These are phyloP conservation scores for Aspergillus egyptiacus DNA, from an alignment of 495 filamentous ascomycete genomes.

Conservation along the genomic window DNA sequence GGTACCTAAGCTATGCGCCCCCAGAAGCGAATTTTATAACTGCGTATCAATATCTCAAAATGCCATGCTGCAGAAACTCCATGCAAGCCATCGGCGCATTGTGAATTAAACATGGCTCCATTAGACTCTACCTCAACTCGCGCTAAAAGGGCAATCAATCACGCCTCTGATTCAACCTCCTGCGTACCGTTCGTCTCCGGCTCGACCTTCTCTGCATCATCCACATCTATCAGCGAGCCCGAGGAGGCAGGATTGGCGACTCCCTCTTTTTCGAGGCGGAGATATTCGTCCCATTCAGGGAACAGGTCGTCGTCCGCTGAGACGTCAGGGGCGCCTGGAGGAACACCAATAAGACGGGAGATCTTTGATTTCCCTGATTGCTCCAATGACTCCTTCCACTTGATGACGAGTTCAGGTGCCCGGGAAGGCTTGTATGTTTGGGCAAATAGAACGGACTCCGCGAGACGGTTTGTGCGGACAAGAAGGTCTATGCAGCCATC, in stretches of 20 bases:
- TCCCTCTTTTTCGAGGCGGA: constrained; percentile 71
- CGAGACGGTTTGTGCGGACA: constrained; percentile 64
- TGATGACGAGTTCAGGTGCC: constrained; percentile 57
- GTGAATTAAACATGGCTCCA: constrained; percentile 4
- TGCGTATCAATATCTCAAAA: constrained; percentile 4
- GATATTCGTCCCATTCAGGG: constrained; percentile 89
- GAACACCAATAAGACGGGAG: constrained; percentile 74
- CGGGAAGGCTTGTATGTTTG: constrained; percentile 89
- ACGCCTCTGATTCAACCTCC: constrained; percentile 27
- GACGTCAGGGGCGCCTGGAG: constrained; percentile 48
- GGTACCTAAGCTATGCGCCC: neutral
- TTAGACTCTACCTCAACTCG: neutral
- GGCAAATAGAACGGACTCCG: constrained; percentile 84
- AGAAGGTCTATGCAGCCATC: constrained; percentile 78
- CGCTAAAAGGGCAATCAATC: constrained; percentile 3
- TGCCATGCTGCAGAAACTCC: neutral
- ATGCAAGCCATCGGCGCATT: neutral
- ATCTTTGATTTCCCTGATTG: constrained; percentile 76
- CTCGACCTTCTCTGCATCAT: constrained; percentile 32
- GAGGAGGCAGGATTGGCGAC: constrained; percentile 34
- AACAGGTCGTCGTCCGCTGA: constrained; percentile 84
- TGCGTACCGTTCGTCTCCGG: constrained; percentile 31
- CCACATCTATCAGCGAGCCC: constrained; percentile 47
- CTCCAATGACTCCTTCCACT: constrained; percentile 80
- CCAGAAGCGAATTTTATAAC: constrained; percentile 9